Conservation (phyloP, 371 early-diverging fungal species). For the Actinomortierella ambigua region DNA sequence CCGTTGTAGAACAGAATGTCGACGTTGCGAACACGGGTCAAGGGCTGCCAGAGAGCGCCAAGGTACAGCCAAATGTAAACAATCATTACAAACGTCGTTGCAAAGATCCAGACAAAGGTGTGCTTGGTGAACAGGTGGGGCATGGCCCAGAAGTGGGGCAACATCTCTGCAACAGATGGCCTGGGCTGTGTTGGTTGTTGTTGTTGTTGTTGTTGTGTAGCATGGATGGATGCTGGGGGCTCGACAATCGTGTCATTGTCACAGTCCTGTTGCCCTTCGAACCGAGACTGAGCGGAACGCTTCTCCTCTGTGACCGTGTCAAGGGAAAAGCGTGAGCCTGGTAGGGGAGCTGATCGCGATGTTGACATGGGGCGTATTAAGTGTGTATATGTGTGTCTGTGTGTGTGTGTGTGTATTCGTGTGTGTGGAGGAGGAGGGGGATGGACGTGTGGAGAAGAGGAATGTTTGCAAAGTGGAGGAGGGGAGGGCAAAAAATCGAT, state of each 20-base stretch:
- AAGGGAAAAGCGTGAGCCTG: too few relatives aligned
- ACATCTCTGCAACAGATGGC: slow-evolving; percentile 6
- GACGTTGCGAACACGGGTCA: slow-evolving; percentile 44
- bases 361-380: too few relatives aligned
- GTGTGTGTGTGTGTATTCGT: not conserved
- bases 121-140: slow-evolving; percentile 37
- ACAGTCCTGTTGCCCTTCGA: too few relatives aligned
- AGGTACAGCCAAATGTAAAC: slow-evolving; percentile 50
- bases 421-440: not conserved
- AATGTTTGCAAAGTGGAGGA: not conserved
- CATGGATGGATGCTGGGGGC: too few relatives aligned
- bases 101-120: slow-evolving; percentile 22
- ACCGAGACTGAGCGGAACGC: too few relatives aligned
- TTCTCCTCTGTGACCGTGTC: too few relatives aligned
- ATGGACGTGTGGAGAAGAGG: not conserved
- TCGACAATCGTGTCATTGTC: too few relatives aligned
- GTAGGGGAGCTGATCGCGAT: too few relatives aligned
- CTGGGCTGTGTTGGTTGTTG: slow-evolving; percentile 6
- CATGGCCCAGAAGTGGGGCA: slow-evolving; percentile 39
- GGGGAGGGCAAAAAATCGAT: too few relatives aligned
- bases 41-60: slow-evolving; percentile 50
- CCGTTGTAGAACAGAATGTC: slow-evolving; percentile 48
- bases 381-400: not conserved
- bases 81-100: slow-evolving; percentile 35
- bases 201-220: slow-evolving; percentile 1